A percentile compares a stretch with the other conserved stretches of the same genome.
phyloP scores from a whole-genome alignment of 179 eudicot genomes.

The Kewa caespitosa region DNA sequence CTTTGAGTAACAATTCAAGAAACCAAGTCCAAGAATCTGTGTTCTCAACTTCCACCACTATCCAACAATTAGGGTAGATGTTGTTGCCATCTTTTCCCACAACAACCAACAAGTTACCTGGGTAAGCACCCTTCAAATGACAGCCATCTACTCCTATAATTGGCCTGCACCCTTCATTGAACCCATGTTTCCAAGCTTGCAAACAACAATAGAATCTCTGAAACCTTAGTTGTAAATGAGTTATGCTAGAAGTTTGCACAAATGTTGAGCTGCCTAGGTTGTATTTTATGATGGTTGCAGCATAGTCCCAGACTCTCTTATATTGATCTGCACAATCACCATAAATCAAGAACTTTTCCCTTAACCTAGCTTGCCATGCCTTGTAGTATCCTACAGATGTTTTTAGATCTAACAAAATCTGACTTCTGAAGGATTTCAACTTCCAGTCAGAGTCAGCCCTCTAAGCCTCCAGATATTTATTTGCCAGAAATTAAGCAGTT shows the following conservation, averaged over 20 bases:
- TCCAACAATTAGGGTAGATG: neutral
- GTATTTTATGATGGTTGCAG: neutral
- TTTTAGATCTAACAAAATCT: neutral
- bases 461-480: neutral
- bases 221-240: neutral
- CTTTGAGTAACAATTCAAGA: neutral
- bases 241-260: neutral
- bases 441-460: neutral
- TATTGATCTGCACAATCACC: neutral
- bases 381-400: neutral
- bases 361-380: neutral
- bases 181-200: neutral
- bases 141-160: neutral
- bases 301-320: neutral
- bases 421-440: neutral
- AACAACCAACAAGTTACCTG: neutral
- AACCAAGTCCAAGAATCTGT: neutral
- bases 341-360: neutral
- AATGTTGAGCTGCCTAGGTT: neutral
- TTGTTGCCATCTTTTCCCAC: constrained; percentile 4
- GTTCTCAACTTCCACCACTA: neutral
- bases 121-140: neutral
- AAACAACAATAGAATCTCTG: neutral
- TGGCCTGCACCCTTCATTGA: neutral
- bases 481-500: neutral